These are phyloP conservation scores for Thalassiosira delicatula DNA, from an alignment of 352 stramenopile genomes.

Conservation along the genomic window DNA sequence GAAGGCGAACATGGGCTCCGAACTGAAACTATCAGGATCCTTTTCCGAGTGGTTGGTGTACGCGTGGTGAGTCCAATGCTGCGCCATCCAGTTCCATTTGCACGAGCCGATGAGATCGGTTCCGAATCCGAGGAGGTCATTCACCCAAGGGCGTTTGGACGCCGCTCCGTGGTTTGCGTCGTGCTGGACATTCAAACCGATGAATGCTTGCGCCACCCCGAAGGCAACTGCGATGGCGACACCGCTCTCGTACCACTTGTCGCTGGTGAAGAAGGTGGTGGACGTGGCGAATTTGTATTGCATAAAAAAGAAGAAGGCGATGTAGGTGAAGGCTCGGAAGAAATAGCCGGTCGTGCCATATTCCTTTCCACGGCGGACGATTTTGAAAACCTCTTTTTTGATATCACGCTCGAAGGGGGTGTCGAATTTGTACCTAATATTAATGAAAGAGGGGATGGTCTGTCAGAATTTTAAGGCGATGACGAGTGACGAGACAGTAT, in stretches of 20 bases:
- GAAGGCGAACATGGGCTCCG: slow-evolving; percentile 82
- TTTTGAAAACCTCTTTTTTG: slow-evolving; percentile 84
- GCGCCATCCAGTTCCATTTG: slow-evolving; percentile 86
- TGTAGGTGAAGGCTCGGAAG: slow-evolving; percentile 74
- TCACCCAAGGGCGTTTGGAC: slow-evolving; percentile 83
- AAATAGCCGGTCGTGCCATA: slow-evolving; percentile 82
- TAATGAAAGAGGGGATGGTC: no score
- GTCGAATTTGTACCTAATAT: slow-evolving; percentile 84
- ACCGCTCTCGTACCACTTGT: slow-evolving; percentile 49
- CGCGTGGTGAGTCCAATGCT: slow-evolving; percentile 86
- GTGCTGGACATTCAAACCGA: slow-evolving; percentile 89
- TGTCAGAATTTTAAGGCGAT: no score
- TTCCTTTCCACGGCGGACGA: slow-evolving; percentile 79
- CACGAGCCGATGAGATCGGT: slow-evolving; percentile 86
- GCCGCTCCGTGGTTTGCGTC: slow-evolving; percentile 88
- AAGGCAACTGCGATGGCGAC: slow-evolving; percentile 71
- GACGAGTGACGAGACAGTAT: no score
- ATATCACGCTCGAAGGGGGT: slow-evolving; percentile 83
- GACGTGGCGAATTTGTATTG: slow-evolving; percentile 77
- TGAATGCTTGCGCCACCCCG: slow-evolving; percentile 76
- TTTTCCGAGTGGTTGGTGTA: slow-evolving; percentile 83
- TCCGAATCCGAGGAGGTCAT: slow-evolving; percentile 83
- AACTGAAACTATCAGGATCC: slow-evolving; percentile 81
- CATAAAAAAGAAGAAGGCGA: slow-evolving; percentile 77
- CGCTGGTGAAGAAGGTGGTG: slow-evolving; percentile 53